These are phyloP conservation scores for Epichloe glyceriae DNA, from an alignment of 2,329 filamentous ascomycete genomes.

Conservation along the genomic window DNA sequence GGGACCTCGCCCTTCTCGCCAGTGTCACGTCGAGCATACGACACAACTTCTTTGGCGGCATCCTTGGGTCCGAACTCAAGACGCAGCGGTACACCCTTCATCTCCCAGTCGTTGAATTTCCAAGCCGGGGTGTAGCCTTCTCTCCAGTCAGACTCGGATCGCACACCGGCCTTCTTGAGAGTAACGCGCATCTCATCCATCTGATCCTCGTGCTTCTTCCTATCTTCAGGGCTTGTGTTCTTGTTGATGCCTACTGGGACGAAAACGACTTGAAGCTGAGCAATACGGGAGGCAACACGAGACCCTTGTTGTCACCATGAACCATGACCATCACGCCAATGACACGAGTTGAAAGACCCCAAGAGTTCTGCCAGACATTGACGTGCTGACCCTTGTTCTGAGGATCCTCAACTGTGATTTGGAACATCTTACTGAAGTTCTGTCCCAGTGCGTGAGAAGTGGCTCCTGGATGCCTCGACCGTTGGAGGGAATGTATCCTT, in stretches of 20 bases:
- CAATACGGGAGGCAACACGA: conserved; percentile 82
- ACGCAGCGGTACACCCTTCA: conserved; percentile 87
- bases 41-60: conserved; percentile 71
- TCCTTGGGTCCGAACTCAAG: conserved; percentile 96
- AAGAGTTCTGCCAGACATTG: conserved; percentile 96
- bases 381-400: conserved; percentile 66
- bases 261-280: conserved; percentile 73
- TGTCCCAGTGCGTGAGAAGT: conserved; percentile 93
- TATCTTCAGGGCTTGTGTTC: conserved; percentile 70
- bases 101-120: conserved; percentile 99
- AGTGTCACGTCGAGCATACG: conserved; percentile 76
- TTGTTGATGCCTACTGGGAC: conserved; percentile 89
- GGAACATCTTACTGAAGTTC: conserved; percentile 99
- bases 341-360: conserved; percentile 92
- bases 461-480: conserved; percentile 89
- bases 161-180: conserved; percentile 61
- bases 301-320: conserved; percentile 88
- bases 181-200: conserved; percentile 57
- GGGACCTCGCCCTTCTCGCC: conserved; percentile 71
- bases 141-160: conserved; percentile 69
- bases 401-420: conserved; percentile 93
- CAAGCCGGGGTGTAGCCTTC: conserved; percentile 89
- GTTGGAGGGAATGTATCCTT: conserved; percentile 92
- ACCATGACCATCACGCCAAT: conserved; percentile 99
- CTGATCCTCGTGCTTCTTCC: conserved; percentile 61